Evolutionary conservation across 345 rosid genomes (phyloP).

Genomic region (Citrus medica): DNA sequence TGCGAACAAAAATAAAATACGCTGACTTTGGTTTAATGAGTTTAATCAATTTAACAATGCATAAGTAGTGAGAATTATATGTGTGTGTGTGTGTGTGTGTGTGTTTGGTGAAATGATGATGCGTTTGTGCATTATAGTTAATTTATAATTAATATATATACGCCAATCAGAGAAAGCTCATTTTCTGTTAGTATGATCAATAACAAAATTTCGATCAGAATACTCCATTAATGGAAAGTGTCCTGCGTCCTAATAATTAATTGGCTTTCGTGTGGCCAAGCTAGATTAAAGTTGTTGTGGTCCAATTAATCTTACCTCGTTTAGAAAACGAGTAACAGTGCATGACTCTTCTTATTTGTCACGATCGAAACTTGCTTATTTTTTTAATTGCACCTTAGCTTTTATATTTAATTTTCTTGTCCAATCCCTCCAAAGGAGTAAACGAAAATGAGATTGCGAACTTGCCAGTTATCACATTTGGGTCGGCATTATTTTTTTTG

Average conservation of each 20-base stretch:
- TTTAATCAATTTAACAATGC: neutral
- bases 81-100: too few species aligned
- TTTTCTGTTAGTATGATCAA: neutral
- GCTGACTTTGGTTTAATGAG: neutral
- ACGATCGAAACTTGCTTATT: neutral
- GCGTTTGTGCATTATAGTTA: neutral
- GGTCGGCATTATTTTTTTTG: neutral
- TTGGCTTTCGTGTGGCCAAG: neutral
- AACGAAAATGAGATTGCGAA: neutral
- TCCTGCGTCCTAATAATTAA: too few species aligned
- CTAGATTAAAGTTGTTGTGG: neutral
- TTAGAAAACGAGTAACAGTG: neutral
- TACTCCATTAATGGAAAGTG: neutral
- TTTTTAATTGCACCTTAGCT: neutral
- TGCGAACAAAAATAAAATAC: neutral
- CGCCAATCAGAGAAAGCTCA: neutral
- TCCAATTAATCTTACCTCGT: neutral
- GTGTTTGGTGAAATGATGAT: neutral
- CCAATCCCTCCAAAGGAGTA: neutral
- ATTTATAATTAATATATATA: neutral
- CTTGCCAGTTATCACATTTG: neutral
- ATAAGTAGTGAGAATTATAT: neutral
- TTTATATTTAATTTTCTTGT: too few species aligned
- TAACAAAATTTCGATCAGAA: neutral
- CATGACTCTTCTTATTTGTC: neutral